Percentiles rank a stretch among this genome's conserved stretches.
phyloP scores from a whole-genome alignment of 768 basidiomycete genomes.

The Russula compacta region DNA sequence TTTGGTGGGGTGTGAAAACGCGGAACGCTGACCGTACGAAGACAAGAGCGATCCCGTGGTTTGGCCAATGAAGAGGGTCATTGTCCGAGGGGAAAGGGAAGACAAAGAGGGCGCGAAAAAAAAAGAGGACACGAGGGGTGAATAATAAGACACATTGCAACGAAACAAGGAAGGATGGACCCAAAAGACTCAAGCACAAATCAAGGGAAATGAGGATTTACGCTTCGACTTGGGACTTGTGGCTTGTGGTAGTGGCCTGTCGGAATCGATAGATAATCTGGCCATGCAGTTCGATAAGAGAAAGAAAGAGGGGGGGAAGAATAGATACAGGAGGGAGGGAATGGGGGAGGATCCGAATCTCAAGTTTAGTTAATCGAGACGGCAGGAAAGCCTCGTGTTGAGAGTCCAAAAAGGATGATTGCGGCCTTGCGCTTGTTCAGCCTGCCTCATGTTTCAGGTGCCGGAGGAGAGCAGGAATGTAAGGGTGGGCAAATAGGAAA shows the following conservation, averaged over 20 bases:
- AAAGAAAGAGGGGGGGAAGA: not conserved
- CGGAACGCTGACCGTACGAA: not conserved
- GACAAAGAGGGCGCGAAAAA: not conserved
- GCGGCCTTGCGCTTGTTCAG: slow-evolving; percentile 15
- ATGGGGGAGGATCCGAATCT: not conserved
- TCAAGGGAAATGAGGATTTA: slow-evolving; percentile 4
- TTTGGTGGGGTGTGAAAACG: slow-evolving; percentile 3
- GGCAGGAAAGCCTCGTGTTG: slow-evolving; percentile 7
- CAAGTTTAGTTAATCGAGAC: not conserved
- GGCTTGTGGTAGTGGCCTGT: not conserved
- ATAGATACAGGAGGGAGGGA: slow-evolving; percentile 1
- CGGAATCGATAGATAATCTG: not conserved
- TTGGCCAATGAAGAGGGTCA: not conserved
- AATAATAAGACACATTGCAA: slow-evolving; percentile 6
- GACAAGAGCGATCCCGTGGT: slow-evolving; percentile 8
- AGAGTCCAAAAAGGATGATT: slow-evolving; percentile 8
- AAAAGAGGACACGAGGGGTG: slow-evolving; percentile 6
- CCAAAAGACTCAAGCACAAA: not conserved
- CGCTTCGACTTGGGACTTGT: not conserved
- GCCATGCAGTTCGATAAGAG: not conserved
- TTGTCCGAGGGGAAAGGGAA: slow-evolving; percentile 5
- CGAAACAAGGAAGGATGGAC: not conserved
- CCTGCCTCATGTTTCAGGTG: slow-evolving; percentile 16
- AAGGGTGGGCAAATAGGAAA: not conserved
- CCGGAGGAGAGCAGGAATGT: not conserved